phyloP scores from a whole-genome alignment of 2,329 filamentous ascomycete species.

The Dactylellina leptospora region DNA sequence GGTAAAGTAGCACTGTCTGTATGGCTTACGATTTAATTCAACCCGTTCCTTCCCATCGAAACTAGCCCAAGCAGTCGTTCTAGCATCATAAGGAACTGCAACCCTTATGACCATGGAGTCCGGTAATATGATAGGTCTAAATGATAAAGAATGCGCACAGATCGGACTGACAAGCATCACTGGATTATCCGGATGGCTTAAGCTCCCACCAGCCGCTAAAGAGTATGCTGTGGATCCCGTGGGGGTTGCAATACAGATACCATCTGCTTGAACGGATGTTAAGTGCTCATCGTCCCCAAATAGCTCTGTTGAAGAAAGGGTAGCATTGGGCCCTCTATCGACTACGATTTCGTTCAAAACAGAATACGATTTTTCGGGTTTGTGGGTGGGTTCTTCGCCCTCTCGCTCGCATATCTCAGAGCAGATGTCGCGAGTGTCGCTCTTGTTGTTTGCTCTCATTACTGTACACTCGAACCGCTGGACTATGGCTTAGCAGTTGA shows the following conservation, averaged over 20 bases:
- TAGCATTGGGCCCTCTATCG: slow-evolving; percentile 90
- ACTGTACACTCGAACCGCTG: slow-evolving; percentile 54
- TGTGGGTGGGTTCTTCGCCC: slow-evolving; percentile 82
- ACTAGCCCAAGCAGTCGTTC: slow-evolving; percentile 93
- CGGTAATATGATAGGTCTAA: slow-evolving; percentile 93
- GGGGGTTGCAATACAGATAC: slow-evolving; percentile 90
- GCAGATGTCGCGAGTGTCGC: slow-evolving; percentile 68
- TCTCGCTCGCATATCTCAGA: slow-evolving; percentile 70
- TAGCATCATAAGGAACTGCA: slow-evolving; percentile 91
- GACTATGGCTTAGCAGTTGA: neutral
- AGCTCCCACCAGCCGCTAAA: slow-evolving; percentile 89
- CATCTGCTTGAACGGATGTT: slow-evolving; percentile 90
- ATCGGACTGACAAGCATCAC: slow-evolving; percentile 95
- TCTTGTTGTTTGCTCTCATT: slow-evolving; percentile 56
- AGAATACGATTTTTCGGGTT: slow-evolving; percentile 82
- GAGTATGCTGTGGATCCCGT: slow-evolving; percentile 97
- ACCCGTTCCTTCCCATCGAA: slow-evolving; percentile 92
- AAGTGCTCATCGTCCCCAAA: slow-evolving; percentile 97
- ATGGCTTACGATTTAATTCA: slow-evolving; percentile 70
- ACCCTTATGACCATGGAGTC: slow-evolving; percentile 93
- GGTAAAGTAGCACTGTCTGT: too few relatives aligned
- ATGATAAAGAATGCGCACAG: slow-evolving; percentile 92
- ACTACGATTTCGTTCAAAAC: slow-evolving; percentile 98
- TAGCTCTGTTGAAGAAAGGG: slow-evolving; percentile 89
- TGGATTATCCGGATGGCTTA: slow-evolving; percentile 95